Percentiles rank a stretch among this genome's conserved stretches.
phyloP scores from a whole-genome alignment of 1,139 yeast genomes.

The Yamadazyma conglobata region DNA sequence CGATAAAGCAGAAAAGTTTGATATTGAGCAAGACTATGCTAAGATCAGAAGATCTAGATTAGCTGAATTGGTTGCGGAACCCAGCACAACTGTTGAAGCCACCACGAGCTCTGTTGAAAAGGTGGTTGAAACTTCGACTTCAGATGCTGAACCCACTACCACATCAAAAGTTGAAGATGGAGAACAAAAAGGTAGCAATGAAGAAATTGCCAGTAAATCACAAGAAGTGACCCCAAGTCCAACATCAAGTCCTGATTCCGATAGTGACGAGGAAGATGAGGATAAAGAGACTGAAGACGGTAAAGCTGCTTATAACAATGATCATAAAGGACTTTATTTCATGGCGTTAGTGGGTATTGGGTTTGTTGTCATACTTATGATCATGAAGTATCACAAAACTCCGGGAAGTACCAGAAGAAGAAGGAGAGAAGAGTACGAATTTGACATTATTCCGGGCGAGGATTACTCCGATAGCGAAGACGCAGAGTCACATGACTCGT shows the following conservation, averaged over 20 bases:
- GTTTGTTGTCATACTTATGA: slow-evolving; percentile 48
- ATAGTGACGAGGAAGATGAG: slow-evolving; percentile 17
- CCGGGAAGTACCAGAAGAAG: slow-evolving; percentile 48
- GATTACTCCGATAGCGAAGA: slow-evolving; percentile 44
- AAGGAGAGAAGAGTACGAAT: slow-evolving; percentile 72
- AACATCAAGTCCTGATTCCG: slow-evolving; percentile 7
- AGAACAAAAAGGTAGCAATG: neutral
- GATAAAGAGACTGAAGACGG: slow-evolving; percentile 25
- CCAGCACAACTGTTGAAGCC: slow-evolving; percentile 4
- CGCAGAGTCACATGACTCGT: slow-evolving; percentile 23
- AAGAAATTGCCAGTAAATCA: slow-evolving; percentile 4
- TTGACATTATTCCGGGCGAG: slow-evolving; percentile 72
- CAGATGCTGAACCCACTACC: slow-evolving; percentile 10
- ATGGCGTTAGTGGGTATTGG: slow-evolving; percentile 59
- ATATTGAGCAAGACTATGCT: slow-evolving; percentile 41
- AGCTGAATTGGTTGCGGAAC: slow-evolving; percentile 8
- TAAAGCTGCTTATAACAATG: slow-evolving; percentile 26
- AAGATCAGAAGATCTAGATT: slow-evolving; percentile 31
- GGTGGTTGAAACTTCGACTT: slow-evolving; percentile 2
- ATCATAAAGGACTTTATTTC: slow-evolving; percentile 57
- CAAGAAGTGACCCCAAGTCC: neutral
- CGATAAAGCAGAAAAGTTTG: slow-evolving; percentile 49
- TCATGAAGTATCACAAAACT: slow-evolving; percentile 52
- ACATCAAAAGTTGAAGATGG: slow-evolving; percentile 7
- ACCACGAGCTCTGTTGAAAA: slow-evolving; percentile 2